Evolutionary conservation across 768 basidiomycete genomes (phyloP), one percentile per base, ranked within the genome.

Genomic region (Mycena epipterygia): DNA sequence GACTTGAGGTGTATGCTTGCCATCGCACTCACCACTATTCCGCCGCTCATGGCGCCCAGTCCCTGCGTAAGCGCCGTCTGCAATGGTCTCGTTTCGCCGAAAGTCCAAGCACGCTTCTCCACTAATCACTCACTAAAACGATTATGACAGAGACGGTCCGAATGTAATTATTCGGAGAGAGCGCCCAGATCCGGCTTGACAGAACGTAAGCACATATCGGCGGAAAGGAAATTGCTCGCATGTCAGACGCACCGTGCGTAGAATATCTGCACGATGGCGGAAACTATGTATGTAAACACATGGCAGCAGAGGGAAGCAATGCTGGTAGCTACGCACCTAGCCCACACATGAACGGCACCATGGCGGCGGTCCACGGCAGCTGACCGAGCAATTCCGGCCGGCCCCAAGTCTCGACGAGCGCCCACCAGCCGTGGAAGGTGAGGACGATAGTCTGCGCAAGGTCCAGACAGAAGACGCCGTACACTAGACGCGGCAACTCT

Each of bases 321-420:
- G 14, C 17, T 5, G 32, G n/a, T 5, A 5, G 39, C 39, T 7
- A 55, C 52, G 17, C 27, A 55, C 52, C 21, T 12, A 55, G 21
- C 11, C 52, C 52, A n/a, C 52, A 55, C 52, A 55, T 55, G 19
- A 55, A 55, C 21, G 52, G 52, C 17, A 55, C 33, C 52, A 55
- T 55, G 8, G 52, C 30, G 21, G 32, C 32, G 33, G 32, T n/a
- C 52, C 52, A 55, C 17, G 33, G 32, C 21, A 12, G 17, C 13
- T 33, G 32, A 6, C 9, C 17, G 12, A 55, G n/a, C n/a, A 21
- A n/a, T 3, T 55, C 52, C 19, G 30, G 52, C 21, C 11, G 30
- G 21, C 52, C 52, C 52, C 52, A 55, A 21, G 33, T 21, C 21
- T 21, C 32, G 12, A 55, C 52, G 8, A 55, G 32, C 2, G 52